These are phyloP conservation scores for Vitis hybrid DNA, from an alignment of 177 flowering plant species.

Conservation along the genomic window DNA sequence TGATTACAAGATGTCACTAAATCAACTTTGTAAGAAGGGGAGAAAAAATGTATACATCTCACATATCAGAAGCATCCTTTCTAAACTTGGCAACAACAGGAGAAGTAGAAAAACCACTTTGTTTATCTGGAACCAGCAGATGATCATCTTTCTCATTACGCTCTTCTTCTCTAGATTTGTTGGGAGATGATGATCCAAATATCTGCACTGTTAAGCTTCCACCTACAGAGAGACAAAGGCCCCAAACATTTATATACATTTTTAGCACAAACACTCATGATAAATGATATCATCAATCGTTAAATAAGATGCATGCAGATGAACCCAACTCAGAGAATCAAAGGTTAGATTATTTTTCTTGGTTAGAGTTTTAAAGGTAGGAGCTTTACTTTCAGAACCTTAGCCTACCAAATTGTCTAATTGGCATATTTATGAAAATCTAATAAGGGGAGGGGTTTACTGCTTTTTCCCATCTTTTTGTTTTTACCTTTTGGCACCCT, in stretches of 20 bases:
- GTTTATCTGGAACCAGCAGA: constrained; percentile 28
- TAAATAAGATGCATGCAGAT: too few relatives aligned
- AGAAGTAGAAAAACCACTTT: constrained; percentile 30
- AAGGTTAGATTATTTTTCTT: too few relatives aligned
- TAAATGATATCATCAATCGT: too few relatives aligned
- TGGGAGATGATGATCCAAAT: constrained; percentile 40
- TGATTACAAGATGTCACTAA: background rate
- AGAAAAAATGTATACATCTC: constrained; percentile 4
- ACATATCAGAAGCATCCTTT: constrained; percentile 27
- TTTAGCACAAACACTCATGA: background rate
- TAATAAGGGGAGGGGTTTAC: too few relatives aligned
- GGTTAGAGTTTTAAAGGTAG: too few relatives aligned
- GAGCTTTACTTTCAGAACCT: too few relatives aligned
- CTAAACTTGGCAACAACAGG: constrained; percentile 36
- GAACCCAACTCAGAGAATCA: too few relatives aligned
- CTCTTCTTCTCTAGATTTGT: constrained; percentile 19
- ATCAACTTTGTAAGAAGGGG: background rate
- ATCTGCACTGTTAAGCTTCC: constrained; percentile 86
- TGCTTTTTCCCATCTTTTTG: too few relatives aligned
- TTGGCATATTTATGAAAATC: too few relatives aligned
- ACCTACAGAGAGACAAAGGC: constrained; percentile 29
- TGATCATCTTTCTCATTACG: constrained; percentile 20
- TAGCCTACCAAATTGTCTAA: too few relatives aligned
- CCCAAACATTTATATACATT: background rate
- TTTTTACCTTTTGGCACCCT: too few relatives aligned